Conservation (phyloP, 192 early-diverging fungal genomes). For the Lobosporangium transversale region DNA sequence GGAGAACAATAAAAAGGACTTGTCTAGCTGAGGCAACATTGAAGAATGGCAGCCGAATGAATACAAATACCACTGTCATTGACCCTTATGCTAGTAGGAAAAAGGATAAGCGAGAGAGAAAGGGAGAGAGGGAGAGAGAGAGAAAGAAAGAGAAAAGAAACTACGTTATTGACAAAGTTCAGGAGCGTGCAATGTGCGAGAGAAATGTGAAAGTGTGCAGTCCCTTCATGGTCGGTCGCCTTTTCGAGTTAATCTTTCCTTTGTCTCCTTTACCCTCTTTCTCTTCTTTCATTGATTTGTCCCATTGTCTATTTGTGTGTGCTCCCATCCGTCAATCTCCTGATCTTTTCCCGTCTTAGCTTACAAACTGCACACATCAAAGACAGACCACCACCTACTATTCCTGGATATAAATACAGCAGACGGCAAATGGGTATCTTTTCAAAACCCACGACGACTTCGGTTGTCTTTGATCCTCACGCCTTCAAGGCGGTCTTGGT, state of each 20-base stretch:
- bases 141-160: no score
- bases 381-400: background rate
- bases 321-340: background rate
- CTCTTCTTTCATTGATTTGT: background rate
- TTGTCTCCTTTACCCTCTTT: background rate
- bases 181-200: no score
- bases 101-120: no score
- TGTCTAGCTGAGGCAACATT: no score
- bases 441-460: conserved; percentile 35
- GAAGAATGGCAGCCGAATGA: no score
- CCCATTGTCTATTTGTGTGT: background rate
- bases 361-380: background rate
- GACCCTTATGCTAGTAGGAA: no score
- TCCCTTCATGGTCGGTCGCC: background rate
- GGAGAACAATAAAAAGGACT: no score
- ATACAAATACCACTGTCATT: no score
- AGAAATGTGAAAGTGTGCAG: background rate
- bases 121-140: no score
- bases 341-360: background rate
- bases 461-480: conserved; percentile 40
- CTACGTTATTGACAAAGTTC: no score
- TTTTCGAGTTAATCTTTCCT: conserved; percentile 3
- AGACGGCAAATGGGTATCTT: conserved; percentile 42
- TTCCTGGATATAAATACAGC: background rate
- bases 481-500: conserved; percentile 44